Percentiles rank a stretch among this genome's conserved stretches.
Evolutionary conservation across 78 protist genomes (phyloP).

Genomic region (Dictyostelium brefeldianum): DNA sequence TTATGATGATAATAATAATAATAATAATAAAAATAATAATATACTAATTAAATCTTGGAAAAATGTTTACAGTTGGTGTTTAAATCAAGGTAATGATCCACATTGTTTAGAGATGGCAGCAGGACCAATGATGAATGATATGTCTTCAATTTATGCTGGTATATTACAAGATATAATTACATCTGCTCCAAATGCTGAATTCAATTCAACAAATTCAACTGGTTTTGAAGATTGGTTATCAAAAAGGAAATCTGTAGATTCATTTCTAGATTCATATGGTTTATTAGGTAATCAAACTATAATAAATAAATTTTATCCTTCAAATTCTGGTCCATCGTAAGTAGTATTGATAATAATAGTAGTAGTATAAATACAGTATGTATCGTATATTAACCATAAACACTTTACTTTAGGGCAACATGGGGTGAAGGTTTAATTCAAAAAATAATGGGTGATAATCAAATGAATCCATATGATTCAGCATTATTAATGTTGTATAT

Average conservation of each 20-base stretch:
- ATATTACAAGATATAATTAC: conserved; percentile 49
- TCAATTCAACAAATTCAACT: neutral
- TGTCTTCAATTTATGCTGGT: conserved; percentile 52
- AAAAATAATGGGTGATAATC: conserved; percentile 36
- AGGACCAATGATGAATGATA: conserved; percentile 68
- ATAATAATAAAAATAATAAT: neutral
- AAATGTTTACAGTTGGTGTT: conserved; percentile 50
- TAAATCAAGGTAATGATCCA: conserved; percentile 38
- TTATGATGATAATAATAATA: neutral
- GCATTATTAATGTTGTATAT: conserved; percentile 67
- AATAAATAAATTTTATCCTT: conserved; percentile 70
- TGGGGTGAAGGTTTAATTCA: conserved; percentile 27
- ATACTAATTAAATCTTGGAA: neutral
- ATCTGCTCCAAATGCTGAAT: conserved; percentile 52
- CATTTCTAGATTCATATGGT: conserved; percentile 22
- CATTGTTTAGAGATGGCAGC: conserved; percentile 68
- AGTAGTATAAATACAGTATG: neutral
- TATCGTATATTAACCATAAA: neutral
- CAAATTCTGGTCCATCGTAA: conserved; percentile 75
- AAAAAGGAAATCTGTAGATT: conserved; percentile 23
- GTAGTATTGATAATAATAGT: neutral
- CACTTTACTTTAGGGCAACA: conserved; percentile 20
- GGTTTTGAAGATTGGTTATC: conserved; percentile 22
- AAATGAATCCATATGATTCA: conserved; percentile 45
- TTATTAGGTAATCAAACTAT: conserved; percentile 64